A percentile compares a stretch with the other conserved stretches of the same genome.
Conservation (phyloP, 2,329 filamentous ascomycete genomes). For the Zasmidium cellare region DNA sequence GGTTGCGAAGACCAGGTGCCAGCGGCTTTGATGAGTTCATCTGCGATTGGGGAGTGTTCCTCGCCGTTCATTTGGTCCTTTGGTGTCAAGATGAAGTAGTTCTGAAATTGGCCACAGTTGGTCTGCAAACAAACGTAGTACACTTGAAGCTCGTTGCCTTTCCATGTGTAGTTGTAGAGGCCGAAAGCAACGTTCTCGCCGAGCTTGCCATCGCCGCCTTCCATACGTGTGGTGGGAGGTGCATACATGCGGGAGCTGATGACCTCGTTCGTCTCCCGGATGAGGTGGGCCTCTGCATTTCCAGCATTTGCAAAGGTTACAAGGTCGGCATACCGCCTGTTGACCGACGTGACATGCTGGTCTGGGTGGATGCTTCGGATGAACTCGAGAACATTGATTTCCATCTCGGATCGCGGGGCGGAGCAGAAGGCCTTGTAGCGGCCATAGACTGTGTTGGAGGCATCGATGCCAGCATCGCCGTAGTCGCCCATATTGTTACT, state of each 20-base stretch:
- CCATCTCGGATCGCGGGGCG: constrained; percentile 5
- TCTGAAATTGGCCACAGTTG: constrained; percentile 1
- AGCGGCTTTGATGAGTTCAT: constrained; percentile 40
- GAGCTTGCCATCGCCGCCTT: constrained; percentile 36
- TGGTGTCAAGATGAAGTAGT: constrained; percentile 19
- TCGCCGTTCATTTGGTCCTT: constrained; percentile 1
- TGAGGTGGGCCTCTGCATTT: constrained; percentile 37
- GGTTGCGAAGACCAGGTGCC: constrained; percentile 44
- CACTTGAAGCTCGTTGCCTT: constrained; percentile 39
- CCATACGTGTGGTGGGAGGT: constrained; percentile 38
- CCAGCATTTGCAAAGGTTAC: constrained; percentile 44
- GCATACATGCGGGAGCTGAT: constrained; percentile 36
- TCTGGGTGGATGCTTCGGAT: constrained; percentile 10
- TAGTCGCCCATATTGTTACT: constrained; percentile 5
- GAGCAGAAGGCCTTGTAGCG: constrained; percentile 10
- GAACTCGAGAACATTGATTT: constrained; percentile 15
- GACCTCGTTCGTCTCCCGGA: constrained; percentile 37
- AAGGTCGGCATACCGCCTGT: constrained; percentile 26
- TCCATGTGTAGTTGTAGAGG: constrained; percentile 43
- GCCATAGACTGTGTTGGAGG: constrained; percentile 4
- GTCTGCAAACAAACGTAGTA: constrained; percentile 40
- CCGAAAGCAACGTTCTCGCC: constrained; percentile 41
- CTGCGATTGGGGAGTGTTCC: constrained; percentile 31
- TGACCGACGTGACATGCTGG: constrained; percentile 15
- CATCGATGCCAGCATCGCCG: background rate